Evolutionary conservation across 176 grass and related monocot species (phyloP).

Genomic region (Bothriochloa decipiens): DNA sequence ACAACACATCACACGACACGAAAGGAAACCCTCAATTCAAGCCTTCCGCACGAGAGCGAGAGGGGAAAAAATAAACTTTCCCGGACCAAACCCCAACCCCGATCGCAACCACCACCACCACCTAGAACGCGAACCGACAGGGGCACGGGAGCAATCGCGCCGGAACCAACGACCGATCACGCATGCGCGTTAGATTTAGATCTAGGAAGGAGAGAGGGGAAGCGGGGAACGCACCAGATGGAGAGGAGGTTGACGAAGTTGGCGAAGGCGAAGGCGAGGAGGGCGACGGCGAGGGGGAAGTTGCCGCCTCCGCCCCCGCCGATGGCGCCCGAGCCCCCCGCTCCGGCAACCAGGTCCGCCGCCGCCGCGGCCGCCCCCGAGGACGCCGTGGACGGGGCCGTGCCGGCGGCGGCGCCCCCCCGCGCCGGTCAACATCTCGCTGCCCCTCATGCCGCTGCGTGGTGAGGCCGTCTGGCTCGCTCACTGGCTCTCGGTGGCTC

Average conservation of each 20-base stretch:
- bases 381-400: slow-evolving; percentile 40
- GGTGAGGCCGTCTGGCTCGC: background rate
- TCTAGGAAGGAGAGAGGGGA: background rate
- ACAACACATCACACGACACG: background rate
- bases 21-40: slow-evolving; percentile 10
- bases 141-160: background rate
- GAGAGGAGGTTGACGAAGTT: slow-evolving; percentile 84
- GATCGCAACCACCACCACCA: slow-evolving; percentile 22
- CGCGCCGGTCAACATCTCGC: slow-evolving; percentile 69
- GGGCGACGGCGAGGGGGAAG: slow-evolving; percentile 71
- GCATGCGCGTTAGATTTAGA: slow-evolving; percentile 22
- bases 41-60: background rate
- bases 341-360: slow-evolving; percentile 36
- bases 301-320: slow-evolving; percentile 40
- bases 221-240: slow-evolving; percentile 59
- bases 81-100: background rate
- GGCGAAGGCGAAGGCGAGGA: slow-evolving; percentile 75
- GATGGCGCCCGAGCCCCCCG: background rate
- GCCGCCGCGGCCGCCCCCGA: background rate
- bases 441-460: slow-evolving; percentile 43
- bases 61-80: background rate
- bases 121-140: slow-evolving; percentile 22
- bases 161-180: background rate
- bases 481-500: slow-evolving; percentile 10
- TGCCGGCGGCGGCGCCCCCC: slow-evolving; percentile 17